phyloP scores from a whole-genome alignment of 192 early-diverging fungal species.

The Coemansia sp. region DNA sequence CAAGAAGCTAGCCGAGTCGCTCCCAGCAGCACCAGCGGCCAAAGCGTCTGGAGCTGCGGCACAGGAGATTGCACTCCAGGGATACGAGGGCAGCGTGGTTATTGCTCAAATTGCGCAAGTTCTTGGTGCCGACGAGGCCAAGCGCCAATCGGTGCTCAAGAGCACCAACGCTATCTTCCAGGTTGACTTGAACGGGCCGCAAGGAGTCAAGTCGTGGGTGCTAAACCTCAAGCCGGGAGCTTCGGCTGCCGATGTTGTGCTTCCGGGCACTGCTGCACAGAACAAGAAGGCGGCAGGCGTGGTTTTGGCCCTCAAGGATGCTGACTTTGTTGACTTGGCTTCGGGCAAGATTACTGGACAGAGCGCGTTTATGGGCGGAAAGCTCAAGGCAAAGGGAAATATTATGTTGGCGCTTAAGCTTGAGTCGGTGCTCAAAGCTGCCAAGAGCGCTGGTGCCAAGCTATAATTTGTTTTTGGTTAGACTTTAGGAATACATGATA shows the following conservation, averaged over 20 bases:
- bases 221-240: conserved; percentile 82
- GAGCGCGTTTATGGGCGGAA: conserved; percentile 89
- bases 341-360: conserved; percentile 87
- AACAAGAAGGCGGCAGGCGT: conserved; percentile 72
- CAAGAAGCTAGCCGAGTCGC: conserved; percentile 53
- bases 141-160: conserved; percentile 63
- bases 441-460: conserved; percentile 60
- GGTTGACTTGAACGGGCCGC: conserved; percentile 76
- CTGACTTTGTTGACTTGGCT: conserved; percentile 79
- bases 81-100: conserved; percentile 75
- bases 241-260: conserved; percentile 60
- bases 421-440: conserved; percentile 64
- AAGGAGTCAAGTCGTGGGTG: conserved; percentile 74
- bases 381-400: conserved; percentile 81
- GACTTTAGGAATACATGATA: neutral
- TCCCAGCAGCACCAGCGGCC: conserved; percentile 17
- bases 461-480: conserved; percentile 47
- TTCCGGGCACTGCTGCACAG: conserved; percentile 54
- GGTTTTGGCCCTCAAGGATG: conserved; percentile 68
- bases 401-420: conserved; percentile 74
- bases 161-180: conserved; percentile 86
- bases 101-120: conserved; percentile 67
- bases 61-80: conserved; percentile 58
- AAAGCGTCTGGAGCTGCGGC: conserved; percentile 16
- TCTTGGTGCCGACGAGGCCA: conserved; percentile 61